Conservation (phyloP, 2,329 filamentous ascomycete species). For the Alternaria ethzedia region DNA sequence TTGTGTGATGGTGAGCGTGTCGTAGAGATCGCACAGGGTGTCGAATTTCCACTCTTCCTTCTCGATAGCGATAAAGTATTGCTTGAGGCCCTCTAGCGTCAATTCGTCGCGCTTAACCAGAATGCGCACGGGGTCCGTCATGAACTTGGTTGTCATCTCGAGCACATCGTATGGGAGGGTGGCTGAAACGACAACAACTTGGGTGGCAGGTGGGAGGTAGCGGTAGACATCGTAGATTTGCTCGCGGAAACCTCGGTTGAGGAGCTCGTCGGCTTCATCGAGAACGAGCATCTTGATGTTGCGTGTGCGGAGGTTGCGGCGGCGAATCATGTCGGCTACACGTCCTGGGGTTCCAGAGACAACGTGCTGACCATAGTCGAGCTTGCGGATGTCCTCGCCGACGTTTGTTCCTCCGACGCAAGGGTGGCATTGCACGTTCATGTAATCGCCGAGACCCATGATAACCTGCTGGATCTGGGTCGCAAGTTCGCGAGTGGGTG, state of each 20-base stretch:
- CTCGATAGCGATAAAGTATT: constrained; percentile 99
- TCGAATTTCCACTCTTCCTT: constrained; percentile 99
- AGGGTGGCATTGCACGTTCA: constrained; percentile 99
- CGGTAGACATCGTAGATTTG: constrained; percentile 99
- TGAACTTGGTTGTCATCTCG: constrained; percentile 99
- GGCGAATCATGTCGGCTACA: constrained; percentile 84
- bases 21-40: constrained; percentile 97
- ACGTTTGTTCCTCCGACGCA: constrained; percentile 99
- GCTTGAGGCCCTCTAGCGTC: constrained; percentile 95
- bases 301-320: constrained; percentile 73
- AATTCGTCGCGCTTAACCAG: constrained; percentile 98
- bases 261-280: constrained; percentile 77
- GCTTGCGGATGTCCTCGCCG: constrained; percentile 95
- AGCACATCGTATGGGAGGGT: constrained; percentile 97
- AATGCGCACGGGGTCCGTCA: constrained; percentile 96
- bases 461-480: constrained; percentile 99
- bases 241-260: constrained; percentile 95
- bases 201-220: constrained; percentile 92
- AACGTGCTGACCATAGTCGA: constrained; percentile 97
- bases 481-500: constrained; percentile 93
- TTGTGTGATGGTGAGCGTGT: constrained; percentile 97
- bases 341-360: constrained; percentile 97
- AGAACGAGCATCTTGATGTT: constrained; percentile 82
- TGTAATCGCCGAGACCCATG: constrained; percentile 99
- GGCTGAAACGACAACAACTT: constrained; percentile 97